Evolutionary conservation across 2,329 filamentous ascomycete species (phyloP).

Genomic region (Sordariomycetes sp.): DNA sequence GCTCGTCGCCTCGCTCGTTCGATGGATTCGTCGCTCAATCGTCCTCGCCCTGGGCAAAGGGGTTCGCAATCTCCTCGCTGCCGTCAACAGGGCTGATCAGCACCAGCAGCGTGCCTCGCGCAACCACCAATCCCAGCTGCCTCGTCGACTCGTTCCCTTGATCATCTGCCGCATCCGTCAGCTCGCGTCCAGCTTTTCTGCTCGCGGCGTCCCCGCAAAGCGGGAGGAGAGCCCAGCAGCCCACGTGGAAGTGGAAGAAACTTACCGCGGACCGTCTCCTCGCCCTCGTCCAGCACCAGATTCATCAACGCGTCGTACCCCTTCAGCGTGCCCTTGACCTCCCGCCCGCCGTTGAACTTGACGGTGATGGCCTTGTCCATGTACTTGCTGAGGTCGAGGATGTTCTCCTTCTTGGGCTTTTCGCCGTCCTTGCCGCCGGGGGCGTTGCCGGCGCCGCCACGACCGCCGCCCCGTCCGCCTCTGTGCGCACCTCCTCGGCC

Average conservation of each 20-base stretch:
- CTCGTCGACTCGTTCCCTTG: conserved; percentile 81
- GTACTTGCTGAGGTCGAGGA: conserved; percentile 89
- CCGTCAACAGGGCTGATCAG: conserved; percentile 89
- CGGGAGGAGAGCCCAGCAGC: too few relatives aligned
- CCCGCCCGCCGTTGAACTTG: conserved; percentile 91
- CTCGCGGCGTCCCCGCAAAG: not conserved
- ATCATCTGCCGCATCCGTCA: conserved; percentile 54
- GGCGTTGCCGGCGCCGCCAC: conserved; percentile 29
- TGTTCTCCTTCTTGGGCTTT: conserved; percentile 96
- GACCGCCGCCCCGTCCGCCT: conserved; percentile 25
- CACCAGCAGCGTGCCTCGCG: conserved; percentile 84
- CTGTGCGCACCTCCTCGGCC: conserved; percentile 26
- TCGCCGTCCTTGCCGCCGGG: conserved; percentile 48
- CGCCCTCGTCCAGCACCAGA: conserved; percentile 86
- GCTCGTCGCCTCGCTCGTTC: too few relatives aligned
- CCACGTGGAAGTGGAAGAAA: not conserved
- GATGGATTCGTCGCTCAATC: conserved; percentile 17
- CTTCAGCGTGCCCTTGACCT: conserved; percentile 84
- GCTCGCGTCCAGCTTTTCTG: not conserved
- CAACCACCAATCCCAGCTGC: conserved; percentile 77
- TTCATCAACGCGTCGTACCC: conserved; percentile 98
- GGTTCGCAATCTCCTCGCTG: conserved; percentile 92
- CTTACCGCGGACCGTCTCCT: conserved; percentile 78
- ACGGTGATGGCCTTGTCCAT: conserved; percentile 94
- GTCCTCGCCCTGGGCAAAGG: conserved; percentile 71